phyloP scores from a whole-genome alignment of 306 rosid genomes.

The Cicer bijugum region DNA sequence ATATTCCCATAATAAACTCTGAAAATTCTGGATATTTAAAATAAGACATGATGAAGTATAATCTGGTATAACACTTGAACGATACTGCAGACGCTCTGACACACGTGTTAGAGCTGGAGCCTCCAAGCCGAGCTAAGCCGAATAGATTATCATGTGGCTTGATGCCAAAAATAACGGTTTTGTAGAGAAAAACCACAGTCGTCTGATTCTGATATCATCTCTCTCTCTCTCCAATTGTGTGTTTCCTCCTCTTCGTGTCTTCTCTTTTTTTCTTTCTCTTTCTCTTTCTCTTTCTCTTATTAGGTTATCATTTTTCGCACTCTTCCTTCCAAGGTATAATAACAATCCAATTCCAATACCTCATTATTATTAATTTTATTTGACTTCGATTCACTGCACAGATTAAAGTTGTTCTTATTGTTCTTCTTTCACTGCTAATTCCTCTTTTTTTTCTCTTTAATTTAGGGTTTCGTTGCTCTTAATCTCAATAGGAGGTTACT shows the following conservation, averaged over 20 bases:
- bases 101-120: slow-evolving; percentile 3
- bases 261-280: not conserved
- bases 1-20: too few relatives aligned
- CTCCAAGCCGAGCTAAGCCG: slow-evolving; percentile 36
- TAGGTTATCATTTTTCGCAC: slow-evolving; percentile 25
- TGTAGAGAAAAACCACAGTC: slow-evolving; percentile 44
- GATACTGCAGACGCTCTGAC: not conserved
- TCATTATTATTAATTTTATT: not conserved
- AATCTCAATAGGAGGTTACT: slow-evolving; percentile 31
- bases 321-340: slow-evolving; percentile 40
- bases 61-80: not conserved
- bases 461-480: slow-evolving; percentile 53
- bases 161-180: slow-evolving; percentile 58
- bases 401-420: slow-evolving; percentile 30
- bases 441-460: not conserved
- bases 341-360: not conserved
- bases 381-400: slow-evolving; percentile 30
- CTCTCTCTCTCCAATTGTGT: not conserved
- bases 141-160: not conserved
- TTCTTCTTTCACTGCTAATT: slow-evolving; percentile 39
- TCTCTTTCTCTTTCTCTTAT: not conserved
- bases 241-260: not conserved
- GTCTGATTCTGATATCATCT: slow-evolving; percentile 30
- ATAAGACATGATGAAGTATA: too few relatives aligned
- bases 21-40: too few relatives aligned